A percentile compares a stretch with the other conserved stretches of the same genome.
phyloP scores from a whole-genome alignment of 2,329 filamentous ascomycete species.

The Colletotrichum abscissum region DNA sequence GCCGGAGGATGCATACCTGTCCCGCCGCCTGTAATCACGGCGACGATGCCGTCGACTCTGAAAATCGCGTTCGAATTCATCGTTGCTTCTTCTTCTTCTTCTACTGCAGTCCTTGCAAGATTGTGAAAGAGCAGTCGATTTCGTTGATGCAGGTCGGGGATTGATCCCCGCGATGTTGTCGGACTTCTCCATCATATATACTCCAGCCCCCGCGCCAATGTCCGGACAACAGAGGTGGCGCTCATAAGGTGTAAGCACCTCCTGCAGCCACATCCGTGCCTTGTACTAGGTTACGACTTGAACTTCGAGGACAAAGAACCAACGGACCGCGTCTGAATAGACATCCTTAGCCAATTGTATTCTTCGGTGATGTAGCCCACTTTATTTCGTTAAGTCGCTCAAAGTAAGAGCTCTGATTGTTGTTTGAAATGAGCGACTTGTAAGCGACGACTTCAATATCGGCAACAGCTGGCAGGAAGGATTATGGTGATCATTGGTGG shows the following conservation, averaged over 20 bases:
- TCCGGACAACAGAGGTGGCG: conserved; percentile 6
- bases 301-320: not conserved
- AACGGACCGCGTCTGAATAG: not conserved
- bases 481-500: not conserved
- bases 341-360: not conserved
- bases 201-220: not conserved
- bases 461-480: not conserved
- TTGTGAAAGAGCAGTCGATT: not conserved
- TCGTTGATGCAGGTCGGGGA: no score
- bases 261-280: conserved; percentile 3
- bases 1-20: conserved; percentile 54
- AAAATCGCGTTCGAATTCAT: conserved; percentile 52
- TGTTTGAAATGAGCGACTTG: not conserved
- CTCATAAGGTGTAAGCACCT: not conserved
- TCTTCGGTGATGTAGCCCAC: no score
- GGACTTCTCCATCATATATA: conserved; percentile 15
- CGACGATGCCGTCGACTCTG: conserved; percentile 67
- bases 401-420: not conserved
- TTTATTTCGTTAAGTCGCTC: no score
- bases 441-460: conserved; percentile 13
- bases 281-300: not conserved
- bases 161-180: not conserved
- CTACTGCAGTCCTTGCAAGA: not conserved
- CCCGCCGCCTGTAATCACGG: conserved; percentile 70
- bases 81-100: not conserved